A percentile compares a stretch with the other conserved stretches of the same genome.
phyloP scores from a whole-genome alignment of 2,329 filamentous ascomycete species.

The Colletotrichum tanaceti region DNA sequence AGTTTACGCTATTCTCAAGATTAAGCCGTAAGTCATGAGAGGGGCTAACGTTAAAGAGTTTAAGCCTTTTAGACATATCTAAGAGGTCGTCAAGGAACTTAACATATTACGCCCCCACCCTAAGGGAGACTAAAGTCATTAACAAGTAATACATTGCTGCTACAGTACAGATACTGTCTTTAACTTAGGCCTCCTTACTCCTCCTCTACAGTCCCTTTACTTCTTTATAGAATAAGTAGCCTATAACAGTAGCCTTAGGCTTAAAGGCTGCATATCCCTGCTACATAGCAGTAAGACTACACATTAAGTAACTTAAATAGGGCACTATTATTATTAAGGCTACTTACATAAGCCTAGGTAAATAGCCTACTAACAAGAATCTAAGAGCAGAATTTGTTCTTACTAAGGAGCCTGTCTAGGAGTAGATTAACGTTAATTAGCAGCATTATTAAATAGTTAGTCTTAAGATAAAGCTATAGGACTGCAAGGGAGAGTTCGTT shows the following conservation, averaged over 20 bases:
- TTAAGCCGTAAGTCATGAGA: neutral
- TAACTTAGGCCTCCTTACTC: neutral
- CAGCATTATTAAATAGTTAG: neutral
- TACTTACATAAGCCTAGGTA: conserved; percentile 4
- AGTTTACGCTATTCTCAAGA: neutral
- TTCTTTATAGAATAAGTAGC: neutral
- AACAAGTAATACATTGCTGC: neutral
- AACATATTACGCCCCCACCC: neutral
- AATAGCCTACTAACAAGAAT: neutral
- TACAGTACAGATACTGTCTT: neutral
- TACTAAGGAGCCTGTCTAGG: neutral
- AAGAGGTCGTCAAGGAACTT: neutral
- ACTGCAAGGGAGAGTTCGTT: neutral
- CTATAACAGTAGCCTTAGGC: neutral
- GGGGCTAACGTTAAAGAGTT: neutral
- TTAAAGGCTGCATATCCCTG: neutral
- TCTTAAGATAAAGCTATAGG: neutral
- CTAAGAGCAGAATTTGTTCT: neutral
- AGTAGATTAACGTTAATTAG: neutral
- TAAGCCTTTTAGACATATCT: neutral
- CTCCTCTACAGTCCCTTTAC: neutral
- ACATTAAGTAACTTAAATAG: neutral
- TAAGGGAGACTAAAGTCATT: neutral
- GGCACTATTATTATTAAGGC: neutral
- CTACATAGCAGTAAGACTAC: neutral